These are phyloP conservation scores for Gamsiella multidivaricata DNA, from an alignment of 192 early-diverging fungal genomes.

Conservation along the genomic window DNA sequence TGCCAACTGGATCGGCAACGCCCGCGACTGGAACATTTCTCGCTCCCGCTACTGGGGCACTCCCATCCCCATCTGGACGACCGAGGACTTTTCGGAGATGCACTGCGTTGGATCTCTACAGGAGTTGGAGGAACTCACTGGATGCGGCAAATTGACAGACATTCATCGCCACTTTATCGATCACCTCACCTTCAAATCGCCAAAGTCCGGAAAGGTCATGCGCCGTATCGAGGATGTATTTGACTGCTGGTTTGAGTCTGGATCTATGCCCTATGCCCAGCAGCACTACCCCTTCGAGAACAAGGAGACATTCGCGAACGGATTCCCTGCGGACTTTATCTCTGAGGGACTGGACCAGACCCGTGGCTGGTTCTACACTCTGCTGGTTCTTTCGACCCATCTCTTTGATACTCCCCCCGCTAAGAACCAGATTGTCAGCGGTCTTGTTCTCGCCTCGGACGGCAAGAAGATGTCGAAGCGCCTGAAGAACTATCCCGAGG, in stretches of 20 bases:
- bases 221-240: slow-evolving; percentile 95
- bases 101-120: slow-evolving; percentile 91
- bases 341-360: slow-evolving; percentile 99
- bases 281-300: slow-evolving; percentile 99
- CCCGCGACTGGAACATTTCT: slow-evolving; percentile 98
- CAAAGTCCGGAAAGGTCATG: slow-evolving; percentile 85
- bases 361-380: slow-evolving; percentile 99
- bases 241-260: slow-evolving; percentile 99
- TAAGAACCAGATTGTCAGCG: slow-evolving; percentile 98
- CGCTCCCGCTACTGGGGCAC: slow-evolving; percentile 99
- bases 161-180: slow-evolving; percentile 98
- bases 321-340: slow-evolving; percentile 99
- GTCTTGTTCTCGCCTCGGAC: slow-evolving; percentile 93
- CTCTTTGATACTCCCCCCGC: slow-evolving; percentile 94
- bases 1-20: slow-evolving; percentile 95
- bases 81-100: slow-evolving; percentile 84
- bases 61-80: slow-evolving; percentile 98
- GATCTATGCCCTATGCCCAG: slow-evolving; percentile 99
- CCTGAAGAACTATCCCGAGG: slow-evolving; percentile 98
- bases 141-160: slow-evolving; percentile 86
- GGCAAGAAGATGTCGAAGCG: slow-evolving; percentile 99
- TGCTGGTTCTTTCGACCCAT: slow-evolving; percentile 96
- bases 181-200: slow-evolving; percentile 95
- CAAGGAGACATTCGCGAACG: slow-evolving; percentile 82
- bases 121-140: slow-evolving; percentile 91